Evolutionary conservation across 768 basidiomycete genomes (phyloP), one percentile per base, ranked within the genome.

Genomic region (Lactarius akahatsu): DNA sequence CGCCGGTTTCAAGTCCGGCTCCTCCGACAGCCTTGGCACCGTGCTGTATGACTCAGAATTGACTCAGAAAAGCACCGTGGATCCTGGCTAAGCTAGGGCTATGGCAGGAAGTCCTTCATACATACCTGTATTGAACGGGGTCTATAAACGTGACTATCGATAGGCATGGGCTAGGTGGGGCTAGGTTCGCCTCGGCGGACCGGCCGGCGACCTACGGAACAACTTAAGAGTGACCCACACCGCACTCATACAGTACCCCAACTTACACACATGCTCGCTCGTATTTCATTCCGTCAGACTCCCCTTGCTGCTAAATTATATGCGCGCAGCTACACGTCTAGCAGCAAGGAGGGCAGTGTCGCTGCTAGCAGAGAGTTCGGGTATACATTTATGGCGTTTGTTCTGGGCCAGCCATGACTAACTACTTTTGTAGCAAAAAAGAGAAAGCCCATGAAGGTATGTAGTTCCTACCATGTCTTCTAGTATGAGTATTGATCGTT

Each of bases 391-490:
- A 56, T 56, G 20, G 1, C 30, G 20, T 10, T 59, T 61, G n/a
- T 76, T 75, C 18, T 47, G 15, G 57, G 52, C 4, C 18, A 28
- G 41, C 50, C 64, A 30, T 59, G 36, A 56, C 36, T 62, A 18
- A 63, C 32, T 23, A 26, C 11, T 40, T 26, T 36, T 62, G 50
- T 75, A 91, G 90, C 72, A 85, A 85, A 76, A 90, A 85, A 76
- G 90, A 91, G 75, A 86, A 83, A 73, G 90, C 89, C 23, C 83
- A 89, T 60, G 90, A 91, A 77, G 81, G 84, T 80, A 66, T 40
- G 71, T 28, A 64, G 74, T 76, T 13, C 16, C n/a, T 18, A 9
- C 28, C n/a, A 30, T 18, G 61, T 38, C 26, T 13, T 6, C 8
- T 8, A 8, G 0, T 56, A 61, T 40, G n/a, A 71, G 18, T 71